These are phyloP conservation scores for Pseudozyma pruni DNA, from an alignment of 1,284 basidiomycete genomes.

Conservation along the genomic window DNA sequence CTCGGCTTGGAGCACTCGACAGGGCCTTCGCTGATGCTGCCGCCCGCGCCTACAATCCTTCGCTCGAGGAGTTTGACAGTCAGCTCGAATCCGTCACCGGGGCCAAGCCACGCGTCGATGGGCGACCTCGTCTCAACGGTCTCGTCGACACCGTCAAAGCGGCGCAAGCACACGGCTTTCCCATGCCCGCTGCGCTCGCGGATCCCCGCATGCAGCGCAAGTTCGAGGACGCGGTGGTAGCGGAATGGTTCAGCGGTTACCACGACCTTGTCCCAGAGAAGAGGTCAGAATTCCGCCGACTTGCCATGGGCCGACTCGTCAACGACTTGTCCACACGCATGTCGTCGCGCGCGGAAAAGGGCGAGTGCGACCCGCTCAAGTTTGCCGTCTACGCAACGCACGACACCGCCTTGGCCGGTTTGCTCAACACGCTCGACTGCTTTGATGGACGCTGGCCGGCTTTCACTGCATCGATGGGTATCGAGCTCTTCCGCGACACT, in stretches of 20 bases:
- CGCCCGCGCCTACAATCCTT: constrained; percentile 76
- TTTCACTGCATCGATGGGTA: constrained; percentile 55
- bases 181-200: constrained; percentile 44
- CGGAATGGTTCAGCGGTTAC: constrained; percentile 81
- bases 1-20: constrained; percentile 70
- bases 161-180: constrained; percentile 77
- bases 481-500: constrained; percentile 60
- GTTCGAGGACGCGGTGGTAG: constrained; percentile 78
- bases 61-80: constrained; percentile 75
- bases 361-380: constrained; percentile 47
- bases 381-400: constrained; percentile 71
- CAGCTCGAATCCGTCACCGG: constrained; percentile 77
- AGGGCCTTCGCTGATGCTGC: constrained; percentile 51
- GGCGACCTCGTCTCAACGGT: constrained; percentile 79
- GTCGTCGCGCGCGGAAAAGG: constrained; percentile 56
- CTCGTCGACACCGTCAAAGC: constrained; percentile 77
- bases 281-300: constrained; percentile 76
- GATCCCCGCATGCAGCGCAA: constrained; percentile 26
- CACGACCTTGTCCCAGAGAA: constrained; percentile 37
- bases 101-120: constrained; percentile 79
- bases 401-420: constrained; percentile 79
- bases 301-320: constrained; percentile 81
- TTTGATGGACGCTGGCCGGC: constrained; percentile 76
- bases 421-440: constrained; percentile 77
- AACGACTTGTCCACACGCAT: constrained; percentile 76